Evolutionary conservation across 495 filamentous ascomycete genomes (phyloP).

Genomic region (Paragyromitra xinjiangensis): DNA sequence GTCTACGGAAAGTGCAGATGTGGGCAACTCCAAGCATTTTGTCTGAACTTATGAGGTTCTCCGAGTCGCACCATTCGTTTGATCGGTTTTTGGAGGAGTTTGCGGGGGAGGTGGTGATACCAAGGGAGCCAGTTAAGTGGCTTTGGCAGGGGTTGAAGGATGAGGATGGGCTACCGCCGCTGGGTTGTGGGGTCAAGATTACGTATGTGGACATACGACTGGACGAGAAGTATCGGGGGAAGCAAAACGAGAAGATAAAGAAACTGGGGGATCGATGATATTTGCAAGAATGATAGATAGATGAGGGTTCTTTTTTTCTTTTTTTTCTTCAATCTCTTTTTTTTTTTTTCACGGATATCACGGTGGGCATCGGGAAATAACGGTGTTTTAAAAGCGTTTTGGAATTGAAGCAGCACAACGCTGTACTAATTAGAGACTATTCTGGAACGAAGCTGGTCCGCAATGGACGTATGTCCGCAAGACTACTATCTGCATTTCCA

Average conservation of each 20-base stretch:
- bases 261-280: slow-evolving; percentile 8
- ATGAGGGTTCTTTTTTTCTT: not conserved
- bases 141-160: slow-evolving; percentile 47
- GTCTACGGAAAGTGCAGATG: slow-evolving; percentile 50
- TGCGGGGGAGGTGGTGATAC: slow-evolving; percentile 40
- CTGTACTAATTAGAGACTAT: slow-evolving; percentile 15
- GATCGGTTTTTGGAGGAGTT: slow-evolving; percentile 52
- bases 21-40: slow-evolving; percentile 53
- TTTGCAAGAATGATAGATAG: not conserved
- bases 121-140: slow-evolving; percentile 32
- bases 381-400: slow-evolving; percentile 16
- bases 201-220: slow-evolving; percentile 32
- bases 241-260: slow-evolving; percentile 21
- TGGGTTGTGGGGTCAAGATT: slow-evolving; percentile 38
- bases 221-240: slow-evolving; percentile 16
- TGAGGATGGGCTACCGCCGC: slow-evolving; percentile 41
- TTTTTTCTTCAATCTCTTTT: not conserved
- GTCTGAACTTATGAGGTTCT: slow-evolving; percentile 51
- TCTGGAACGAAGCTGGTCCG: slow-evolving; percentile 4
- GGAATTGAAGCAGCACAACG: slow-evolving; percentile 5
- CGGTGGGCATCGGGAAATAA: not conserved
- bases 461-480: slow-evolving; percentile 48
- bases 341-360: slow-evolving; percentile 15
- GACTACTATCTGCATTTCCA: slow-evolving; percentile 49
- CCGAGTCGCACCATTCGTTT: slow-evolving; percentile 50